Conservation (phyloP, 805 yeast species). For the Pichia sporocuriosa region DNA sequence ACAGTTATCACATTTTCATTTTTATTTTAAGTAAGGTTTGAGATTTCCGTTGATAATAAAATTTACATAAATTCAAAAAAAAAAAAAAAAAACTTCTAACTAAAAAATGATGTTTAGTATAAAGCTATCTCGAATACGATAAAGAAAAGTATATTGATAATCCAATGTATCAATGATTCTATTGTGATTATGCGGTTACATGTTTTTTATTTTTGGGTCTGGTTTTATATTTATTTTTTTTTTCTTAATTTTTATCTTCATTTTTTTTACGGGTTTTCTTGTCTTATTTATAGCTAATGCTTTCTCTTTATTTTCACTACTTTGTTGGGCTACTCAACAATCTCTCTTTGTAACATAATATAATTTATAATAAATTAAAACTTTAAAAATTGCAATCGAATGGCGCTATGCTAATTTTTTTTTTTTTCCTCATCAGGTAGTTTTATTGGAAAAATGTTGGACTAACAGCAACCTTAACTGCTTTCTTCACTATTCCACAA, state of each 20-base stretch:
- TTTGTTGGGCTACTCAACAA: no score
- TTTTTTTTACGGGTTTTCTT: background rate
- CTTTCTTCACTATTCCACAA: no score
- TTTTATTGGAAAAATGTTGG: no score
- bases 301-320: no score
- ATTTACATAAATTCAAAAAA: background rate
- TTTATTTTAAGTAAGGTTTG: background rate
- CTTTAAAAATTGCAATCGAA: background rate
- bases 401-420: no score
- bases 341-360: constrained; percentile 8
- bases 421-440: no score
- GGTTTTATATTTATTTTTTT: background rate
- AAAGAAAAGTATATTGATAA: no score
- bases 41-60: background rate
- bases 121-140: constrained; percentile 7
- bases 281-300: background rate
- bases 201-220: background rate
- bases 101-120: background rate
- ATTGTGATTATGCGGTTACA: no score
- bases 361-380: background rate
- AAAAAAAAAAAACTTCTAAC: background rate
- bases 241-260: background rate
- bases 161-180: no score
- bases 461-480: no score
- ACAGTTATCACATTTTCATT: no score